A percentile compares a stretch with the other conserved stretches of the same genome.
Evolutionary conservation across 2,329 filamentous ascomycete genomes (phyloP).

Genomic region (Ophiostoma quercus): DNA sequence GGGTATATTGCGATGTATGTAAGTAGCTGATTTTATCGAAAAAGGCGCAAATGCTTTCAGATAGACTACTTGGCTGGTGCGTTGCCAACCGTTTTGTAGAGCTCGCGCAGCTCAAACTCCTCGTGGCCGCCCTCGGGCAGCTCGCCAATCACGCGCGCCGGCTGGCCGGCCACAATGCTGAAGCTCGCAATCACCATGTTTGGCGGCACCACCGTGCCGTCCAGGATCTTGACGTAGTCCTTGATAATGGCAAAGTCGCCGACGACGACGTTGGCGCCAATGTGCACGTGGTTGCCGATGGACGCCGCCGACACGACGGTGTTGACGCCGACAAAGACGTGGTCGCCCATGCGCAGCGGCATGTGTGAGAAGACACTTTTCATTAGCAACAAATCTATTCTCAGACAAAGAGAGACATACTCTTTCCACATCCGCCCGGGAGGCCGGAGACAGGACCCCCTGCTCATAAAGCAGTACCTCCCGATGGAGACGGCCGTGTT

Average conservation of each 20-base stretch:
- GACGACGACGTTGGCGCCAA: constrained; percentile 71
- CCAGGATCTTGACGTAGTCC: constrained; percentile 83
- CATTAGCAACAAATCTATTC: background rate
- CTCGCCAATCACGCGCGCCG: constrained; percentile 75
- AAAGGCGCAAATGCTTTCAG: background rate
- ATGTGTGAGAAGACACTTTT: constrained; percentile 65
- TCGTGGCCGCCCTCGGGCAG: constrained; percentile 66
- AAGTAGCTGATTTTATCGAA: background rate
- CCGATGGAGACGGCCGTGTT: constrained; percentile 78
- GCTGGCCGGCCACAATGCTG: constrained; percentile 79
- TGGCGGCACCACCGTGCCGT: constrained; percentile 74
- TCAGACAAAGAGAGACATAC: constrained; percentile 35
- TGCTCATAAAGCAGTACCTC: constrained; percentile 82
- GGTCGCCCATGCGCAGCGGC: constrained; percentile 87
- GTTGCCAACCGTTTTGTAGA: constrained; percentile 61
- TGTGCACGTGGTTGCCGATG: constrained; percentile 79
- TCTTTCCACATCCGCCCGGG: constrained; percentile 79
- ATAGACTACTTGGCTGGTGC: constrained; percentile 34
- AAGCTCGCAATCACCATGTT: constrained; percentile 92
- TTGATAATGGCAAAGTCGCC: constrained; percentile 88
- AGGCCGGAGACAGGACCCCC: constrained; percentile 72
- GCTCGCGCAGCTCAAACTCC: constrained; percentile 57
- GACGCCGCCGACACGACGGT: constrained; percentile 77
- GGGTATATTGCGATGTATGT: background rate
- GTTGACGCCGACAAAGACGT: constrained; percentile 78